These are phyloP conservation scores for Dryas drummondii DNA, from an alignment of 306 rosid genomes.

Conservation along the genomic window DNA sequence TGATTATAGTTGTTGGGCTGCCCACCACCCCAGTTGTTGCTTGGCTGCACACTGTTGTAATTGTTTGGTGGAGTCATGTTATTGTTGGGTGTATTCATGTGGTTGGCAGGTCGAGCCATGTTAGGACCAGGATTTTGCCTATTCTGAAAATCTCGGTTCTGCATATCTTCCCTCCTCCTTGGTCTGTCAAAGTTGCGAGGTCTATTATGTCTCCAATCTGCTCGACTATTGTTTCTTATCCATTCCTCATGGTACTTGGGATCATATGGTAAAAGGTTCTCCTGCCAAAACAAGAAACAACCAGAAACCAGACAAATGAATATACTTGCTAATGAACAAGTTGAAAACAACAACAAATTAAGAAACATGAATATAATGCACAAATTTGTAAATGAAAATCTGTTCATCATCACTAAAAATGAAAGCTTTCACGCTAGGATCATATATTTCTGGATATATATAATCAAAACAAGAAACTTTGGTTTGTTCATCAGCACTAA, in stretches of 20 bases:
- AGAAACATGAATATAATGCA: not conserved
- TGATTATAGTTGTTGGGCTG: conserved; percentile 28
- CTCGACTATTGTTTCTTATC: conserved; percentile 82
- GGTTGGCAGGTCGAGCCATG: conserved; percentile 30
- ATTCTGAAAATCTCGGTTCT: conserved; percentile 55
- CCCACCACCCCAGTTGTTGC: conserved; percentile 3
- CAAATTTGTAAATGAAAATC: too few relatives aligned
- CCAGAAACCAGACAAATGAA: not conserved
- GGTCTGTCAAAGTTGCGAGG: conserved; percentile 77
- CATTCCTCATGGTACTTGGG: conserved; percentile 89
- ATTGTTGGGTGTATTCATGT: not conserved
- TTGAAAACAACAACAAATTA: not conserved
- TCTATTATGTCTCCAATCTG: conserved; percentile 85
- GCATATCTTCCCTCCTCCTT: conserved; percentile 75
- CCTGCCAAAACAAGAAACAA: conserved; percentile 44
- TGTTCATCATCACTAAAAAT: too few relatives aligned
- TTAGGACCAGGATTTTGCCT: conserved; percentile 38
- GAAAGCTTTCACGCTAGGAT: too few relatives aligned
- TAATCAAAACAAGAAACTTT: too few relatives aligned
- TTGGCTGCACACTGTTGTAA: conserved; percentile 23
- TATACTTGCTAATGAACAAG: not conserved
- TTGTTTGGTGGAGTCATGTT: not conserved
- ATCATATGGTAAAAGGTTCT: conserved; percentile 90
- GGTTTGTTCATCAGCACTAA: too few relatives aligned
- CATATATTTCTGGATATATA: too few relatives aligned